Percentiles rank a stretch among this genome's conserved stretches.
Conservation (phyloP, 2,329 filamentous ascomycete species). For the Trichoderma guizhouense region DNA sequence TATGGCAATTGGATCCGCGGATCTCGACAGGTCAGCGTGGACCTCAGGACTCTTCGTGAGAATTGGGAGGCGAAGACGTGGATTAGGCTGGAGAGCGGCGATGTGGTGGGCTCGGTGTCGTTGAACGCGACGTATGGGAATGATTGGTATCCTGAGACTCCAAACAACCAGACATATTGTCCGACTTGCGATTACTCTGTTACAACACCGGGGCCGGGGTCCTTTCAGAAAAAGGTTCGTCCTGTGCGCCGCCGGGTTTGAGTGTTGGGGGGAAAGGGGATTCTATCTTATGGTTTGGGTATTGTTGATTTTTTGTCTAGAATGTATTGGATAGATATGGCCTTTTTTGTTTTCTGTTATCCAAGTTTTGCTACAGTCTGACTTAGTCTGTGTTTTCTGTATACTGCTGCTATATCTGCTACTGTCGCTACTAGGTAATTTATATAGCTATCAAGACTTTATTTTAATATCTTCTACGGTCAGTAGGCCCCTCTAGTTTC, state of each 20-base stretch:
- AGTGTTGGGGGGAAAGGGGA: background rate
- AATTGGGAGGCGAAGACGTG: constrained; percentile 52
- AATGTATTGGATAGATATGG: constrained; percentile 3
- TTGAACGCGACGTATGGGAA: constrained; percentile 59
- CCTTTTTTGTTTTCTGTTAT: background rate
- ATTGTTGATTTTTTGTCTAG: background rate
- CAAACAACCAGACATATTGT: constrained; percentile 34
- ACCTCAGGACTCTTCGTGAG: constrained; percentile 36
- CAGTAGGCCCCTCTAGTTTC: background rate
- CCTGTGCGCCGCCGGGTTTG: background rate
- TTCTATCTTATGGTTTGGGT: background rate
- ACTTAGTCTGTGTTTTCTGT: background rate
- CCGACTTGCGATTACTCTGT: constrained; percentile 23
- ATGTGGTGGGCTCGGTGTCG: constrained; percentile 47
- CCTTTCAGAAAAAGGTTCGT: background rate
- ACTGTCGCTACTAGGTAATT: background rate
- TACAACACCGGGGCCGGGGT: constrained; percentile 16
- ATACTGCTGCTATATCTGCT: background rate
- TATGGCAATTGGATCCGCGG: constrained; percentile 65
- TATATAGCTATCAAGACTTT: background rate
- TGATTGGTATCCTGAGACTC: constrained; percentile 50
- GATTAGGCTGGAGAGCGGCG: constrained; percentile 57
- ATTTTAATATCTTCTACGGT: background rate
- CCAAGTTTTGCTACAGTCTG: background rate
- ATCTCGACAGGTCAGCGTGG: constrained; percentile 51